Evolutionary conservation across 108 stramenopile genomes (phyloP), one percentile per base, ranked within the genome.

Genomic region (Cyclotella cryptica): DNA sequence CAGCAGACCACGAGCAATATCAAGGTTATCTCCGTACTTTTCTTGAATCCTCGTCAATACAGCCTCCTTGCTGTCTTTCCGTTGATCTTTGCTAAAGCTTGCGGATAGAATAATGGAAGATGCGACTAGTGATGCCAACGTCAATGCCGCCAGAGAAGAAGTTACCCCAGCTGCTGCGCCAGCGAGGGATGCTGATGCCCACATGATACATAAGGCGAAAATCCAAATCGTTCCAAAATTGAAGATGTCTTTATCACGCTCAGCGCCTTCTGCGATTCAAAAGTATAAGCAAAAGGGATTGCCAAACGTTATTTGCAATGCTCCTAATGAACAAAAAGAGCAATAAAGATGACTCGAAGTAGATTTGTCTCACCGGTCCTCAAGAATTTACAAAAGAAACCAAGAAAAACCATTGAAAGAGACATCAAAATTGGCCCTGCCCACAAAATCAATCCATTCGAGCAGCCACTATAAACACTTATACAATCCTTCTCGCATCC

Each of bases 361-460:
- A 35, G 11, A 21, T 15, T 2, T 2, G 55, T 71, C 80, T 75
- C 69, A 81, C 80, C 77, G 43, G 77, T 78, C 22, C 81, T 66
- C 44, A 87, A 60, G 59, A 89, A 87, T 41, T 81, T 80, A 63
- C 81, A 79, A 70, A 87, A 83, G 74, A 85, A 83, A 27, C 84
- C 63, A 8, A 85, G 67, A 64, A 87, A 87, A 21, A 87, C 29
- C 57, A 89, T 68, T 13, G 47, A 59, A 18, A 87, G 28, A 57
- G 80, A 68, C 30, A 85, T 74, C 47, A 89, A 44, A 8, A 85
- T 26, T 40, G 88, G 88, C 13, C 84, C 84, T 22, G 44, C 69
- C 88, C 88, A 89, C 40, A 89, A 60, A 41, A 89, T 74, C 57
- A 87, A 83, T 28, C 74, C 72, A 72, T 86, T 85, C 18, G 49